Base-by-base conservation (phyloP, 176 grass and related monocot genomes). In the Musa beccarii region DNA sequence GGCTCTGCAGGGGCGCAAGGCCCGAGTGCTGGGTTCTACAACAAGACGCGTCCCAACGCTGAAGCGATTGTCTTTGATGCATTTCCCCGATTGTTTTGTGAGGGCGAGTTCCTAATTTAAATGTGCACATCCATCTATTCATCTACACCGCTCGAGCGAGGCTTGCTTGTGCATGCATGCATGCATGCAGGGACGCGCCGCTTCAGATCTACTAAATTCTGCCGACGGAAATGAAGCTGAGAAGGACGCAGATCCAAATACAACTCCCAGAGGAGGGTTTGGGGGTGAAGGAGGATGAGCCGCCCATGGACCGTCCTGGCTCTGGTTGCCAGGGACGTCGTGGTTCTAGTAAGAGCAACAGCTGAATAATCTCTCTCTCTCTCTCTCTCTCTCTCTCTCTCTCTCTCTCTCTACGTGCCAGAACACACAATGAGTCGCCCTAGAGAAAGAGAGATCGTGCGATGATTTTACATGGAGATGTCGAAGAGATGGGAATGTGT, bases 291-390 rank as follows among this genome's bases (percentile, higher is more conserved):
- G 86, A 81, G 54, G 92, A 96, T 81, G 49, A 57, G 66, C 1
- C 91, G 88, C 74, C 88, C 92, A 7, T 80, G 63, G 76, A 91
- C 74, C 50, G 86, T 96, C 52, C 83, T 96, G 9, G 74, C 92
- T 0, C 70, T 96, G 52, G 82, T 89, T 13, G 88, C 92, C 72
- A 81, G 88, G 26, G 86, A 96, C 79, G 84, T 81, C 0, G 86
- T 96, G 0, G 86, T 78, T 83, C 80, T 96, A 85, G 88, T 90
- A 54, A 68, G 83, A 1, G 9, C 54, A 16, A 13, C 54, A 57
- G 1, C 54, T 57, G 16, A 11, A 16, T 16, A 57, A 12, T 16
- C 1, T 57, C 1, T 57, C 15, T 3, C 10, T 57, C 12, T 56
- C 15, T 3, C 10, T 56, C 12, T 56, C 15, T 12, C 15, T 56